Conservation (phyloP, 2,329 filamentous ascomycete genomes). For the Leptodontidium sp. region DNA sequence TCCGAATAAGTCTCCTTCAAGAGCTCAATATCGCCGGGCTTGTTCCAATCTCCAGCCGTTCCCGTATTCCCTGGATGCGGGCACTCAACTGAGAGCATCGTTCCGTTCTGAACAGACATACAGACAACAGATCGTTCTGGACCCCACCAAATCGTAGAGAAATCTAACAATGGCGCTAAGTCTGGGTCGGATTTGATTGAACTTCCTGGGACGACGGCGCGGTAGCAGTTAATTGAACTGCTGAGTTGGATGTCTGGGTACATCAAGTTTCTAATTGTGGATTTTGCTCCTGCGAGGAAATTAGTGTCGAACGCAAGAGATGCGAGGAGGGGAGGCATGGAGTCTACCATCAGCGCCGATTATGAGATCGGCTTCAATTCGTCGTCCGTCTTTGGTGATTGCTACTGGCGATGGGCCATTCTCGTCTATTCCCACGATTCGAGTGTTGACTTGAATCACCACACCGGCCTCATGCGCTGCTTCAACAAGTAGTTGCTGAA, state of each 20-base stretch:
- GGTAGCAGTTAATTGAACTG: conserved; percentile 35
- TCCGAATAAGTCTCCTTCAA: conserved; percentile 27
- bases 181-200: conserved; percentile 46
- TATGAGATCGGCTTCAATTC: conserved; percentile 27
- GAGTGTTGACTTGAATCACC: conserved; percentile 1
- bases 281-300: conserved; percentile 20
- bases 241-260: conserved; percentile 20
- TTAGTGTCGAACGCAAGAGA: too few relatives aligned
- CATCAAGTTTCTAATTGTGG: conserved; percentile 19
- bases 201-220: conserved; percentile 61
- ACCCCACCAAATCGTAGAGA: conserved; percentile 68
- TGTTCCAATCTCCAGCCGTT: conserved; percentile 58
- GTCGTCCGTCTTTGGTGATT: conserved; percentile 19
- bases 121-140: conserved; percentile 66
- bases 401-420: conserved; percentile 18
- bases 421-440: conserved; percentile 23
- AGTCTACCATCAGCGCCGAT: conserved; percentile 24
- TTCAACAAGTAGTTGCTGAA: conserved; percentile 24
- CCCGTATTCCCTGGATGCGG: conserved; percentile 65
- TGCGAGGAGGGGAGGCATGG: too few relatives aligned
- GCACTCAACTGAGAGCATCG: conserved; percentile 69
- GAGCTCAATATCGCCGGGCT: conserved; percentile 49
- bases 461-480: conserved; percentile 25
- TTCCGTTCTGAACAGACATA: conserved; percentile 64
- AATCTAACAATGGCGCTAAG: conserved; percentile 59